A percentile compares a stretch with the other conserved stretches of the same genome.
Conservation (phyloP, 495 filamentous ascomycete genomes). For the Massariosphaeria phaeospora region DNA sequence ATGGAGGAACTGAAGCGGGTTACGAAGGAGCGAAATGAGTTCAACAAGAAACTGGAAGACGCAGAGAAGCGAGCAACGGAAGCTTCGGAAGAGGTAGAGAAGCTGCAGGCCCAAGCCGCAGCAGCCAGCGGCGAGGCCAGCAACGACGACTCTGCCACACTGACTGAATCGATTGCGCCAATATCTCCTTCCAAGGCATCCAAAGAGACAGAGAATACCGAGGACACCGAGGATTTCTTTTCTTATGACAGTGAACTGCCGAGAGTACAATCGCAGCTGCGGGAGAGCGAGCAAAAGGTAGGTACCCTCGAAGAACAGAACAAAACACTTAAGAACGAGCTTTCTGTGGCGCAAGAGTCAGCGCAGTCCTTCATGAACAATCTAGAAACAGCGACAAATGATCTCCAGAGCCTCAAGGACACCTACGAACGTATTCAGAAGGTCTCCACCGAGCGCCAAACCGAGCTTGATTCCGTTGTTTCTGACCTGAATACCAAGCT, state of each 20-base stretch:
- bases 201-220: slow-evolving; percentile 34
- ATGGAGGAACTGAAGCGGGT: slow-evolving; percentile 89
- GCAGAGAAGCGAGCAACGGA: slow-evolving; percentile 61
- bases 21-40: slow-evolving; percentile 70
- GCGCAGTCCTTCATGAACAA: slow-evolving; percentile 36
- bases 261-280: slow-evolving; percentile 46
- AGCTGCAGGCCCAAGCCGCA: slow-evolving; percentile 44
- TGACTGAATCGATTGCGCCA: slow-evolving; percentile 30
- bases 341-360: slow-evolving; percentile 38
- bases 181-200: slow-evolving; percentile 7
- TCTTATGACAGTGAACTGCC: slow-evolving; percentile 77
- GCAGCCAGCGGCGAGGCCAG: slow-evolving; percentile 1
- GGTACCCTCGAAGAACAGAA: slow-evolving; percentile 34
- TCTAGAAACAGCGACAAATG: slow-evolving; percentile 34
- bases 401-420: slow-evolving; percentile 33
- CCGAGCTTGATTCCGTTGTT: slow-evolving; percentile 24
- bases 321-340: slow-evolving; percentile 35
- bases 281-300: slow-evolving; percentile 35
- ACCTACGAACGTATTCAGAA: slow-evolving; percentile 26
- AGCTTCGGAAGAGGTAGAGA: slow-evolving; percentile 49
- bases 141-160: slow-evolving; percentile 28
- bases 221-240: slow-evolving; percentile 74
- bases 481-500: slow-evolving; percentile 47
- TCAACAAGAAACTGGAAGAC: slow-evolving; percentile 68
- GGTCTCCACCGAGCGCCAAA: slow-evolving; percentile 21